phyloP scores from a whole-genome alignment of 1,284 basidiomycete species.

The Thecaphora thlaspeos region DNA sequence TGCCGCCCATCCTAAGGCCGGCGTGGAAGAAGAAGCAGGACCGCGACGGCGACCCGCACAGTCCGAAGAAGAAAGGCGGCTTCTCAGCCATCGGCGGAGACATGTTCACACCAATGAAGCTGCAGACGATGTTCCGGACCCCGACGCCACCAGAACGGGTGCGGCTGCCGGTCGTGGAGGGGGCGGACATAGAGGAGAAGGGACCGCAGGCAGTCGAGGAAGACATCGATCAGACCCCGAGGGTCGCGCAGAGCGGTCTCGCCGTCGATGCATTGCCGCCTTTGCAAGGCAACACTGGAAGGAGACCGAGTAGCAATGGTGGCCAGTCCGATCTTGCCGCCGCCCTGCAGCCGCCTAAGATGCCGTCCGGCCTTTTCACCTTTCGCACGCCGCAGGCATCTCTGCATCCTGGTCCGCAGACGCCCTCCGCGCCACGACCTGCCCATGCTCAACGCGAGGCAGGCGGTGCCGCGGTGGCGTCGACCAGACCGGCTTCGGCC shows the following conservation, averaged over 20 bases:
- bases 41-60: conserved; percentile 6
- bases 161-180: background rate
- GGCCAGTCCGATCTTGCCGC: no score
- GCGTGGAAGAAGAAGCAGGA: conserved; percentile 38
- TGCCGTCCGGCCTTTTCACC: conserved; percentile 1
- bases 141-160: conserved; percentile 31
- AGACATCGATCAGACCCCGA: background rate
- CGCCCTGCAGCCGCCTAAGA: background rate
- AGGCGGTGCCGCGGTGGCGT: no score
- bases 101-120: conserved; percentile 52
- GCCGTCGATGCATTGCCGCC: no score
- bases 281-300: no score
- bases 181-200: no score
- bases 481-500: conserved; percentile 25
- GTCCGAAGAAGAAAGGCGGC: conserved; percentile 23
- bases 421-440: no score
- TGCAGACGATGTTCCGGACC: conserved; percentile 52
- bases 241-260: background rate
- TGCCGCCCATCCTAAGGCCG: conserved; percentile 47
- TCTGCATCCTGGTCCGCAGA: no score
- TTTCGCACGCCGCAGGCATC: conserved; percentile 1
- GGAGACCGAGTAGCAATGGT: no score
- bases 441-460: no score
- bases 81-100: conserved; percentile 44
- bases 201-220: background rate